These are phyloP conservation scores for Xylaria venustula DNA, from an alignment of 495 filamentous ascomycete genomes.

Conservation along the genomic window DNA sequence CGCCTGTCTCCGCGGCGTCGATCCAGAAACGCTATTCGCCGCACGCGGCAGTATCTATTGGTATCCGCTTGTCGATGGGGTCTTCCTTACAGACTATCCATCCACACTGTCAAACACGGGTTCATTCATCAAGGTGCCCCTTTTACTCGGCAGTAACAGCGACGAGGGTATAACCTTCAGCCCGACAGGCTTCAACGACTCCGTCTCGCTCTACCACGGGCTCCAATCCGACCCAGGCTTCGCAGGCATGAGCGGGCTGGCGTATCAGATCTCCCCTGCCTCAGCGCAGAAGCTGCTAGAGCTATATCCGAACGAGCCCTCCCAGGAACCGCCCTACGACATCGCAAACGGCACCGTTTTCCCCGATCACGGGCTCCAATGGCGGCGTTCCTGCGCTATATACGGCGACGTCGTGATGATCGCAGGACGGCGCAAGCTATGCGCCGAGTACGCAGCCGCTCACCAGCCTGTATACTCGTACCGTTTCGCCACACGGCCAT, in stretches of 20 bases:
- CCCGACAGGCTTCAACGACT: background rate
- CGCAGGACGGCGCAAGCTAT: conserved; percentile 53
- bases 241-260: background rate
- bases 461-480: conserved; percentile 56
- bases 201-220: background rate
- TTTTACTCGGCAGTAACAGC: conserved; percentile 57
- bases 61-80: background rate
- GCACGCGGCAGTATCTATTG: background rate
- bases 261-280: background rate
- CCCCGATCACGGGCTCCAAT: conserved; percentile 46
- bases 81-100: background rate
- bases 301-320: background rate
- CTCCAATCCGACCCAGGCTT: background rate
- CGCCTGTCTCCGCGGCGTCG: background rate
- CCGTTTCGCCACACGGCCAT: conserved; percentile 55
- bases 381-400: conserved; percentile 52
- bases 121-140: conserved; percentile 34
- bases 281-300: background rate
- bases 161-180: conserved; percentile 44
- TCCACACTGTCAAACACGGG: background rate
- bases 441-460: conserved; percentile 48
- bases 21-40: background rate
- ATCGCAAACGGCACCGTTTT: conserved; percentile 42
- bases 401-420: conserved; percentile 57
- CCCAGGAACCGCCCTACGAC: conserved; percentile 7